Conservation (phyloP, 352 stramenopile genomes). For the Pythium phragmitis region DNA sequence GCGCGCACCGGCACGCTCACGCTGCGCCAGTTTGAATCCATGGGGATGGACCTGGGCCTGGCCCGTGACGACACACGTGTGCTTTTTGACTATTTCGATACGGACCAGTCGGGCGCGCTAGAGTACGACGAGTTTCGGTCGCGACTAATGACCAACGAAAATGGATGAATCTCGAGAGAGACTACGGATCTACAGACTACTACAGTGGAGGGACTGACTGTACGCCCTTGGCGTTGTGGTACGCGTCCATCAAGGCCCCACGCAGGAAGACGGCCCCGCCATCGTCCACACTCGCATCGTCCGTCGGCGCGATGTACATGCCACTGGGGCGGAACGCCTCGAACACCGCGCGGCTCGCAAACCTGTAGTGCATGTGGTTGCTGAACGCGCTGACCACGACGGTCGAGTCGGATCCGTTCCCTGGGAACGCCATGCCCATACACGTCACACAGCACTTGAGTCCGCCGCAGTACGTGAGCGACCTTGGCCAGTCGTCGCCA, state of each 20-base stretch:
- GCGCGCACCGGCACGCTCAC: constrained; percentile 37
- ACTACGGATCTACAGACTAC: too few species aligned
- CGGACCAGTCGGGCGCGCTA: constrained; percentile 46
- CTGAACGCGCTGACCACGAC: constrained; percentile 15
- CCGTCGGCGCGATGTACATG: neutral
- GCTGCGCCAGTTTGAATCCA: constrained; percentile 43
- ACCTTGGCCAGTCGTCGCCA: constrained; percentile 34
- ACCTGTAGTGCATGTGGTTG: constrained; percentile 15
- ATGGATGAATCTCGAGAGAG: neutral
- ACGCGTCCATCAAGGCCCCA: neutral
- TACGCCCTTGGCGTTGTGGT: neutral
- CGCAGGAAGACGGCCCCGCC: neutral
- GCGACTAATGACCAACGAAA: neutral
- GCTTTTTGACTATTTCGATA: neutral
- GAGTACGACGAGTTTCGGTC: constrained; percentile 56
- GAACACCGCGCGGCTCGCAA: neutral
- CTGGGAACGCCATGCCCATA: constrained; percentile 28
- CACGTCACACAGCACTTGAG: constrained; percentile 51
- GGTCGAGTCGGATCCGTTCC: neutral
- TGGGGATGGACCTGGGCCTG: constrained; percentile 33
- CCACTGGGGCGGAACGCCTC: neutral
- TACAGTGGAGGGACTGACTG: too few species aligned
- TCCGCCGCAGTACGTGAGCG: constrained; percentile 48
- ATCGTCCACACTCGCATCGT: neutral
- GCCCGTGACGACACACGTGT: constrained; percentile 4